phyloP scores from a whole-genome alignment of 2,329 filamentous ascomycete genomes.

The Leptographium lundbergii region DNA sequence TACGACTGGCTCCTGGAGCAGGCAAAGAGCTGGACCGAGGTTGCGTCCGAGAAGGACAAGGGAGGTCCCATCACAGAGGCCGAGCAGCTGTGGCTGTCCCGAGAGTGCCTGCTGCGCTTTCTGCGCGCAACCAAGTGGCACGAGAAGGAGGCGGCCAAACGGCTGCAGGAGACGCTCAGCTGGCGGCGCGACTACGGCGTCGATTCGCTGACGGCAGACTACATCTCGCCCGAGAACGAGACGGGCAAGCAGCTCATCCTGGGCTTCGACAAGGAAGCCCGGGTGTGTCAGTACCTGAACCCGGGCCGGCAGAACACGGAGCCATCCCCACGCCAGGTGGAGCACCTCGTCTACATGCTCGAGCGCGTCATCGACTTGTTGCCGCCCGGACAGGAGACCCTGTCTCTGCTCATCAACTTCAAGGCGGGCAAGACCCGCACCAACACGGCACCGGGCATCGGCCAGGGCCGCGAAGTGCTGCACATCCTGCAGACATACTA shows the following conservation, averaged over 20 bases:
- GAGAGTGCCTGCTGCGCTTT: constrained; percentile 85
- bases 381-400: constrained; percentile 72
- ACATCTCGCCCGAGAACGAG: constrained; percentile 88
- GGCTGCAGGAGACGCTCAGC: constrained; percentile 66
- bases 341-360: constrained; percentile 93
- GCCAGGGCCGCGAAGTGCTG: constrained; percentile 70
- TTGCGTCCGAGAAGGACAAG: constrained; percentile 46
- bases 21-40: constrained; percentile 57
- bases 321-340: constrained; percentile 69
- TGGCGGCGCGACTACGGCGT: constrained; percentile 91
- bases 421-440: constrained; percentile 62
- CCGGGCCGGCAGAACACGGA: constrained; percentile 91
- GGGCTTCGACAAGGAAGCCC: constrained; percentile 72
- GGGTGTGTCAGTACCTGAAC: constrained; percentile 85
- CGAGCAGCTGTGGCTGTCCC: constrained; percentile 83
- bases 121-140: constrained; percentile 90
- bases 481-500: constrained; percentile 92
- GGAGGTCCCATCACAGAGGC: constrained; percentile 57
- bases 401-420: constrained; percentile 86
- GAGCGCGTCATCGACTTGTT: constrained; percentile 82
- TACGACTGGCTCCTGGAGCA: constrained; percentile 64
- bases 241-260: constrained; percentile 89
- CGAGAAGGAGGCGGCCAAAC: constrained; percentile 59
- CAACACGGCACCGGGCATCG: constrained; percentile 60
- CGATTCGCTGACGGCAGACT: constrained; percentile 64